A percentile compares a stretch with the other conserved stretches of the same genome.
Conservation (phyloP, 106 monocot species). For the Dendrobium catenatum region DNA sequence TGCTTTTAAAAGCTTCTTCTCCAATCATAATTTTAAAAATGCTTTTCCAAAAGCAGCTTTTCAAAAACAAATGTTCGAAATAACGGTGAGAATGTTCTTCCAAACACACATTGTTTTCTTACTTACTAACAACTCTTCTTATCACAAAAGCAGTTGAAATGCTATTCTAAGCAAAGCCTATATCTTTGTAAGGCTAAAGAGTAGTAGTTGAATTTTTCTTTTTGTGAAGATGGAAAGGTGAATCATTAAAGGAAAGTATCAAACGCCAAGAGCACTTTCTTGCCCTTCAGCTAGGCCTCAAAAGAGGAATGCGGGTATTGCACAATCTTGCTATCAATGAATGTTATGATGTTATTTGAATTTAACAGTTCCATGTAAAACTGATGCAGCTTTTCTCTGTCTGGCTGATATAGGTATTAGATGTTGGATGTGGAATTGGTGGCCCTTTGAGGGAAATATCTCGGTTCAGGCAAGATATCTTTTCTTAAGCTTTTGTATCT, state of each 20-base stretch:
- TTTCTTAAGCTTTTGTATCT: neutral
- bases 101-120: too few relatives aligned
- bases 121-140: too few relatives aligned
- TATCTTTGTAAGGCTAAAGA: neutral
- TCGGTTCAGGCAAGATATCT: slow-evolving; percentile 64
- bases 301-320: slow-evolving; percentile 91
- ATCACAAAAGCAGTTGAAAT: too few relatives aligned
- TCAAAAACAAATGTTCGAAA: too few relatives aligned
- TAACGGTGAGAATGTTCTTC: too few relatives aligned
- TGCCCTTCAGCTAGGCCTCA: slow-evolving; percentile 84
- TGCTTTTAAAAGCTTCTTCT: too few relatives aligned
- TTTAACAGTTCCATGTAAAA: neutral
- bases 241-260: slow-evolving; percentile 89
- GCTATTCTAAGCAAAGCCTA: neutral
- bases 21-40: too few relatives aligned
- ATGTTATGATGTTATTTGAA: neutral
- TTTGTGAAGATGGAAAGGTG: slow-evolving; percentile 81
- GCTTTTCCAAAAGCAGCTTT: too few relatives aligned
- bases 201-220: neutral
- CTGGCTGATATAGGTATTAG: slow-evolving; percentile 54
- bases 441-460: slow-evolving; percentile 90
- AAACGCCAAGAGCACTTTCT: slow-evolving; percentile 97
- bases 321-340: slow-evolving; percentile 3
- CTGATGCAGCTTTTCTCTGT: neutral
- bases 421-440: slow-evolving; percentile 97